A percentile compares a stretch with the other conserved stretches of the same genome.
phyloP scores from a whole-genome alignment of 1,284 basidiomycete species.

The Microbotryum intermedium region DNA sequence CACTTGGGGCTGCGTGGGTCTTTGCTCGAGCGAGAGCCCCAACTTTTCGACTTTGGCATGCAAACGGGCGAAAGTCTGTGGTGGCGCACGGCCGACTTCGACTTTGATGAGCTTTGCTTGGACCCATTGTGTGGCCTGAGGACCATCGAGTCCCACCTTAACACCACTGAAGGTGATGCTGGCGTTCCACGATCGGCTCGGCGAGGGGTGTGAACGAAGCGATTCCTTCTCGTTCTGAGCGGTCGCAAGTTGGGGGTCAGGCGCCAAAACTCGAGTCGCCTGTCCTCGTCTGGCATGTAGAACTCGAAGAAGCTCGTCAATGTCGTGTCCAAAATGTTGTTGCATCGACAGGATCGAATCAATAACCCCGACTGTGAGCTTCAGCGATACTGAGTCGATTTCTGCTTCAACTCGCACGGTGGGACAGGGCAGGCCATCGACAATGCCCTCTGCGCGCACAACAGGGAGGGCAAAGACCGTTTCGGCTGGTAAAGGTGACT shows the following conservation, averaged over 20 bases:
- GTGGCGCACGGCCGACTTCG: not conserved
- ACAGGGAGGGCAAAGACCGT: constrained; percentile 12
- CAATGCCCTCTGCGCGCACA: constrained; percentile 47
- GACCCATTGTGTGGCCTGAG: constrained; percentile 59
- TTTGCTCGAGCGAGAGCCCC: constrained; percentile 62
- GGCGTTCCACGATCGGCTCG: constrained; percentile 37
- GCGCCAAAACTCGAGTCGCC: not conserved
- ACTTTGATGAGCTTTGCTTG: constrained; percentile 61
- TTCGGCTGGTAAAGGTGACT: not conserved
- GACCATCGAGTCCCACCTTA: constrained; percentile 61
- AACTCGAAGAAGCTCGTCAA: constrained; percentile 60
- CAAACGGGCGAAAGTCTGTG: constrained; percentile 29
- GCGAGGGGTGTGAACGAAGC: not conserved
- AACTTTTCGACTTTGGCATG: constrained; percentile 59
- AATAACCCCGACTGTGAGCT: constrained; percentile 67
- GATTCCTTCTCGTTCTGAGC: not conserved
- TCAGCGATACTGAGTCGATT: constrained; percentile 59
- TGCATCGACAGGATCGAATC: constrained; percentile 69
- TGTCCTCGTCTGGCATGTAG: constrained; percentile 43
- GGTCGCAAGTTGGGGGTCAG: not conserved
- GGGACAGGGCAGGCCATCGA: constrained; percentile 52
- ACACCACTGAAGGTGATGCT: constrained; percentile 64
- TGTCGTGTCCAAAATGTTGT: constrained; percentile 75
- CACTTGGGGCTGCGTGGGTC: constrained; percentile 34
- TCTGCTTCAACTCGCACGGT: constrained; percentile 51